phyloP scores from a whole-genome alignment of 2,329 filamentous ascomycete species.

The Triangularia verruculosa region DNA sequence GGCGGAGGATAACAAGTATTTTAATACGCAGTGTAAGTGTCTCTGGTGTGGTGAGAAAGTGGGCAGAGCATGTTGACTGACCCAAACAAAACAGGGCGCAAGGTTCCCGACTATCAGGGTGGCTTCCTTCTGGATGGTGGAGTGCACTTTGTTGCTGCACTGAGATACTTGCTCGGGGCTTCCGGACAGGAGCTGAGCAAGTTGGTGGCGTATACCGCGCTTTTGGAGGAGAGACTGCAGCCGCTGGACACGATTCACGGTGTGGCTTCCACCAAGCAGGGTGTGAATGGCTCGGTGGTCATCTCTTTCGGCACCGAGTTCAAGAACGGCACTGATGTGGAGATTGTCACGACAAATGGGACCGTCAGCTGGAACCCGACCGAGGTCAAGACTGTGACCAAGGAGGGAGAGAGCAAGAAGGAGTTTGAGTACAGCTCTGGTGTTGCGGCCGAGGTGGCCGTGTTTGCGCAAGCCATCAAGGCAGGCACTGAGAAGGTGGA shows the following conservation, averaged over 20 bases:
- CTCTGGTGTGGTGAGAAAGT: background rate
- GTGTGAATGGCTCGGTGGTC: conserved; percentile 28
- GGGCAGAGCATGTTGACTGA: background rate
- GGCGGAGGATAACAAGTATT: conserved; percentile 44
- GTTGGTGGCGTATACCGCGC: conserved; percentile 54
- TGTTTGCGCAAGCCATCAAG: conserved; percentile 30
- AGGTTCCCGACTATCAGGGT: conserved; percentile 67
- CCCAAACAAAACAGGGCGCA: conserved; percentile 50
- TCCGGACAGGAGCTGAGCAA: conserved; percentile 44
- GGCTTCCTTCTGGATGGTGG: conserved; percentile 75
- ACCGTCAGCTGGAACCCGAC: conserved; percentile 28
- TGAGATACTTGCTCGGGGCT: conserved; percentile 55
- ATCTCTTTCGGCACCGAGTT: conserved; percentile 35
- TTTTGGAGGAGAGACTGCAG: conserved; percentile 54
- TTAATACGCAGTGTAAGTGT: conserved; percentile 44
- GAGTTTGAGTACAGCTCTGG: conserved; percentile 26
- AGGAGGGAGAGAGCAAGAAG: conserved; percentile 23
- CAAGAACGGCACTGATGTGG: conserved; percentile 27
- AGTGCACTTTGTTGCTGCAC: conserved; percentile 66
- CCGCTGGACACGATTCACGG: conserved; percentile 67
- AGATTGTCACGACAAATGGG: conserved; percentile 32
- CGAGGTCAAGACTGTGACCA: conserved; percentile 22
- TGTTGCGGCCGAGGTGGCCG: conserved; percentile 32
- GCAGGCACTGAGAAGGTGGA: conserved; percentile 23
- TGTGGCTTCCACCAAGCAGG: conserved; percentile 34